A percentile compares a stretch with the other conserved stretches of the same genome.
phyloP scores from a whole-genome alignment of 208 protist genomes.

The Acanthamoeba triangularis region DNA sequence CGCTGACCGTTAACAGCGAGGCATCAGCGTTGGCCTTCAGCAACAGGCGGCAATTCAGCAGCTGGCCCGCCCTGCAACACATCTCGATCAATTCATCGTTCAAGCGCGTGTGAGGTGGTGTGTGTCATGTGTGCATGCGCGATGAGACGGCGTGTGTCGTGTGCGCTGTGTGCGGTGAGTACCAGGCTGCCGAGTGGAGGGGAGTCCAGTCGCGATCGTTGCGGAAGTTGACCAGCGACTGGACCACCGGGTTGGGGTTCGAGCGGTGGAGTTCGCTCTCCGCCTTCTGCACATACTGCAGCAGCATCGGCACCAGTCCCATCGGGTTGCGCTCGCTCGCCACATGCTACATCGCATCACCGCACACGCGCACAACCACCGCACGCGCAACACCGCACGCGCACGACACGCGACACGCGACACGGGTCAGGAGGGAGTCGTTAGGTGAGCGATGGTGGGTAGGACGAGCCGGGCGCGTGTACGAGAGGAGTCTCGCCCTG shows the following conservation, averaged over 20 bases:
- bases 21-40: slow-evolving; percentile 26
- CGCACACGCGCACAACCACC: neutral
- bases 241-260: neutral
- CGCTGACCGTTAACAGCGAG: slow-evolving; percentile 1
- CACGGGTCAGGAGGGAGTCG: neutral
- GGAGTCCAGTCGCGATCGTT: neutral
- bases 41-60: slow-evolving; percentile 31
- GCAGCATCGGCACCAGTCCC: neutral
- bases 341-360: neutral
- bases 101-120: neutral
- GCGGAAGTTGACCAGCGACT: neutral
- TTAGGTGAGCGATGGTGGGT: neutral
- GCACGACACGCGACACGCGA: neutral
- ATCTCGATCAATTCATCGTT: neutral
- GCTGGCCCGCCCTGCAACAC: neutral
- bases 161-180: neutral
- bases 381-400: neutral
- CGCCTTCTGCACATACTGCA: slow-evolving; percentile 8
- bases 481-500: neutral
- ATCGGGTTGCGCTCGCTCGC: neutral
- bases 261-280: neutral
- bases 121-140: no score
- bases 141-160: neutral
- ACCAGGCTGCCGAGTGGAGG: neutral
- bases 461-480: neutral